A percentile compares a stretch with the other conserved stretches of the same genome.
Evolutionary conservation across 169 alveolate genomes (phyloP).

Genomic region (Fabrea salina): DNA sequence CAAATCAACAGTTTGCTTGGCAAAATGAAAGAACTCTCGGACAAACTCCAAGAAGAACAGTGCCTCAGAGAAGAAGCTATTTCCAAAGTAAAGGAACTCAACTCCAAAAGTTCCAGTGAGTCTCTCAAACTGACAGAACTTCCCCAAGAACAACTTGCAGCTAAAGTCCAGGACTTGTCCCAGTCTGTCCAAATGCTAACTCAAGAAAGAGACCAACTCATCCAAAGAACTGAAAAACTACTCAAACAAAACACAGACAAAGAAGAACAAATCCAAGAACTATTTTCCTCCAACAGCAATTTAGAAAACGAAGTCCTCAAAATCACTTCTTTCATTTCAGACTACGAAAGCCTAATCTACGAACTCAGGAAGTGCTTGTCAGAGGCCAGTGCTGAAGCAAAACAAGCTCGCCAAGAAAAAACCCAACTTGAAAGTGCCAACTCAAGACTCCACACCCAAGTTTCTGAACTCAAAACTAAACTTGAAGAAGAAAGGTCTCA

Average conservation of each 20-base stretch:
- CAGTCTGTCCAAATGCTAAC: not conserved
- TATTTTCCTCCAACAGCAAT: not conserved
- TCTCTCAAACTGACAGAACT: not conserved
- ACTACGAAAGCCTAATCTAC: conserved; percentile 2
- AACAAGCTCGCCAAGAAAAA: not conserved
- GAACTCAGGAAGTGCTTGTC: not conserved
- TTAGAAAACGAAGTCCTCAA: not conserved
- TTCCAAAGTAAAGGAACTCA: not conserved
- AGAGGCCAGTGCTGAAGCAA: not conserved
- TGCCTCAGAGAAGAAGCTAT: not conserved
- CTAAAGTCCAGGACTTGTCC: not conserved
- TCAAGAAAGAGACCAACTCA: not conserved
- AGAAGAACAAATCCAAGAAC: conserved; percentile 21
- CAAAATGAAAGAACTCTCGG: not conserved
- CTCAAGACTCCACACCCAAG: not conserved
- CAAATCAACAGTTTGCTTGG: not conserved
- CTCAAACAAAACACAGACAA: not conserved
- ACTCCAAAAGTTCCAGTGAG: not conserved
- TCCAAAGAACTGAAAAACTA: not conserved
- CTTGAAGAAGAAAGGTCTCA: not conserved
- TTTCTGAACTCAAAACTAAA: not conserved
- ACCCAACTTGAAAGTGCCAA: not conserved
- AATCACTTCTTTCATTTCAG: not conserved
- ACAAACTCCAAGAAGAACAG: not conserved
- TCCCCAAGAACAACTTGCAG: not conserved